A percentile compares a stretch with the other conserved stretches of the same genome.
Conservation (phyloP, 768 basidiomycete species). For the Lentinula boryana region DNA sequence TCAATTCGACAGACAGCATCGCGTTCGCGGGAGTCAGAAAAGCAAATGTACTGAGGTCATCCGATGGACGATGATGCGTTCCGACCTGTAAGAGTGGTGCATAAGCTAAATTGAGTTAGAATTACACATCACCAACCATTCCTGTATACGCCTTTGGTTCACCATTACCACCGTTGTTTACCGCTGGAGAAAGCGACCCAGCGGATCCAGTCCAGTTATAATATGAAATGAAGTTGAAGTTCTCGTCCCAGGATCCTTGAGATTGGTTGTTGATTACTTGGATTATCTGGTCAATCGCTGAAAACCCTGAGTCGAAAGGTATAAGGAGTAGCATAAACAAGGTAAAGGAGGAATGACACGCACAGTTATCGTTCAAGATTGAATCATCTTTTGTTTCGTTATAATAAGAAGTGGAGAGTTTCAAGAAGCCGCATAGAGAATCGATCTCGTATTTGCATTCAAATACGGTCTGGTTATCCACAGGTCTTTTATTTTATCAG, state of each 20-base stretch:
- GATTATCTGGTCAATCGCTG: constrained; percentile 67
- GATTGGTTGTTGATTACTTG: constrained; percentile 75
- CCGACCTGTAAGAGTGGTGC: constrained; percentile 44
- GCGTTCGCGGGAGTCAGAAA: constrained; percentile 78
- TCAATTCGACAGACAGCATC: constrained; percentile 73
- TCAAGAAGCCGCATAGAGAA: constrained; percentile 73
- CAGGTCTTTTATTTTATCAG: constrained; percentile 38
- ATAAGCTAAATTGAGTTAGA: too few relatives aligned
- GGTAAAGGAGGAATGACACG: background rate
- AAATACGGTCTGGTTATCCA: constrained; percentile 65
- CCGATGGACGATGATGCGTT: constrained; percentile 72
- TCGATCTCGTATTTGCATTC: constrained; percentile 89
- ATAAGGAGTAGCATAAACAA: constrained; percentile 4
- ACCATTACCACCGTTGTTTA: constrained; percentile 64
- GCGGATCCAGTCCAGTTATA: constrained; percentile 78
- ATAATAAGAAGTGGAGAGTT: constrained; percentile 70
- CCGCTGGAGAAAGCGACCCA: constrained; percentile 57
- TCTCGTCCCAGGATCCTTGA: constrained; percentile 58
- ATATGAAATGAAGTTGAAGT: constrained; percentile 71
- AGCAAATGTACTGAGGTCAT: constrained; percentile 66
- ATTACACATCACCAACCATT: constrained; percentile 24
- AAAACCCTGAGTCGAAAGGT: constrained; percentile 42
- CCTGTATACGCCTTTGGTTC: constrained; percentile 75
- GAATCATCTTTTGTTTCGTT: constrained; percentile 64
- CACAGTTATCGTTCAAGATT: constrained; percentile 68